Conservation (phyloP, 108 stramenopile species). For the Stephanodiscus triporus region DNA sequence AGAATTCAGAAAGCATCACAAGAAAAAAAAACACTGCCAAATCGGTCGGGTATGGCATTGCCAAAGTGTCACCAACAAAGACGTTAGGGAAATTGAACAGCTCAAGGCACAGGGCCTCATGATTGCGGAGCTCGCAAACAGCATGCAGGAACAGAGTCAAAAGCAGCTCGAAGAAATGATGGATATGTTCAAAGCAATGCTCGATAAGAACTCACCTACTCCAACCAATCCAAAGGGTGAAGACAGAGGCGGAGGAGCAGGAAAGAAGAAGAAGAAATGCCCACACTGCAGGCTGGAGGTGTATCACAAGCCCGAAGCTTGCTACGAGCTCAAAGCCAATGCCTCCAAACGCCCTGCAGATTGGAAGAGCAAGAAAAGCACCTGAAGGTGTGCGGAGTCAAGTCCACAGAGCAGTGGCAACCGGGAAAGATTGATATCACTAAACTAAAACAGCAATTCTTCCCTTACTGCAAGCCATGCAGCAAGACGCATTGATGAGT, state of each 20-base stretch:
- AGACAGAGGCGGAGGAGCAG: not conserved
- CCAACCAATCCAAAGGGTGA: not conserved
- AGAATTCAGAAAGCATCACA: conserved; percentile 1
- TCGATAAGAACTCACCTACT: conserved; percentile 11
- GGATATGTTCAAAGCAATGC: conserved; percentile 13
- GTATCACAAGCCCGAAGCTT: conserved; percentile 20
- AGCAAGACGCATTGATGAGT: no score
- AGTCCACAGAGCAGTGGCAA: no score
- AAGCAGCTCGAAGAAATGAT: conserved; percentile 19
- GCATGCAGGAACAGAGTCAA: not conserved
- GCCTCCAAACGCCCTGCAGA: not conserved
- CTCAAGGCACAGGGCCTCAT: conserved; percentile 7
- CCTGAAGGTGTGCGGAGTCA: no score
- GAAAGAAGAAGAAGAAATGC: conserved; percentile 22
- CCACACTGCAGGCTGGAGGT: conserved; percentile 16
- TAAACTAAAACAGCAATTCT: no score
- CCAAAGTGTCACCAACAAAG: conserved; percentile 4
- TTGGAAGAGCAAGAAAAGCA: no score
- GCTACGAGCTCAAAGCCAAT: conserved; percentile 19
- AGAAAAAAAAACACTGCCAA: not conserved
- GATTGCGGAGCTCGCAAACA: conserved; percentile 12
- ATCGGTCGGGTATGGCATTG: conserved; percentile 16
- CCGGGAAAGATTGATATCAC: no score
- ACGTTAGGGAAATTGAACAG: not conserved
- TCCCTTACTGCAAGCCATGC: no score